phyloP scores from a whole-genome alignment of 257 asterid species.

The Przewalskia tangutica region DNA sequence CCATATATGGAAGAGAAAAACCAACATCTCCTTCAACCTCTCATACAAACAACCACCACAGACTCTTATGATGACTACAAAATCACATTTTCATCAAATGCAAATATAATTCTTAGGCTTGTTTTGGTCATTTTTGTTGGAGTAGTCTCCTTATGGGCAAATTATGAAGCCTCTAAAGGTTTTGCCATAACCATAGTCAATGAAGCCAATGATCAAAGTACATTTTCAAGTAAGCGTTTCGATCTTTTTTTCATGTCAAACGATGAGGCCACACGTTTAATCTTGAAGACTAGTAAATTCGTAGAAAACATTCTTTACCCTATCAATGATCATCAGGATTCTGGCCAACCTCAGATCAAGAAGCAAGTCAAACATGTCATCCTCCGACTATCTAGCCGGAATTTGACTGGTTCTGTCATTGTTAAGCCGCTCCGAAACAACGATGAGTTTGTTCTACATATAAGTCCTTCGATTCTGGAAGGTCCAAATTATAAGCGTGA shows the following conservation, averaged over 20 bases:
- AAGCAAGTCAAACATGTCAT: slow-evolving; percentile 29
- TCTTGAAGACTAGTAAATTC: slow-evolving; percentile 32
- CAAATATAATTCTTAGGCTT: slow-evolving; percentile 31
- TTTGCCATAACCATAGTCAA: slow-evolving; percentile 40
- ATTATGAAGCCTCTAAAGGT: slow-evolving; percentile 68
- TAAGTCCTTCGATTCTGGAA: slow-evolving; percentile 33
- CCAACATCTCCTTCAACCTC: slow-evolving; percentile 42
- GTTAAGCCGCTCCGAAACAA: slow-evolving; percentile 13
- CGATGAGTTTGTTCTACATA: slow-evolving; percentile 19
- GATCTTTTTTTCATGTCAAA: slow-evolving; percentile 49
- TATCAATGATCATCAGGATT: neutral
- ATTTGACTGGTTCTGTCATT: slow-evolving; percentile 9
- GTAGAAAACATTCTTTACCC: slow-evolving; percentile 42
- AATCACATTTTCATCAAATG: slow-evolving; percentile 12
- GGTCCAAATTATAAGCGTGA: slow-evolving; percentile 16
- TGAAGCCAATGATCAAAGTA: slow-evolving; percentile 17
- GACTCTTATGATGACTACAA: neutral
- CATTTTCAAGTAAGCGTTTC: slow-evolving; percentile 31
- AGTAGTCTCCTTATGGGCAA: slow-evolving; percentile 54
- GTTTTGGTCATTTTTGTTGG: slow-evolving; percentile 26
- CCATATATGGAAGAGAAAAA: slow-evolving; percentile 21
- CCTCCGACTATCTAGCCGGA: slow-evolving; percentile 23
- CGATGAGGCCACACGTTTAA: slow-evolving; percentile 40
- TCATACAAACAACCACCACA: slow-evolving; percentile 22
- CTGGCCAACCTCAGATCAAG: neutral